Evolutionary conservation across 2,329 filamentous ascomycete genomes (phyloP), one percentile per base, ranked within the genome.

Genomic region (Endothia cerciana): DNA sequence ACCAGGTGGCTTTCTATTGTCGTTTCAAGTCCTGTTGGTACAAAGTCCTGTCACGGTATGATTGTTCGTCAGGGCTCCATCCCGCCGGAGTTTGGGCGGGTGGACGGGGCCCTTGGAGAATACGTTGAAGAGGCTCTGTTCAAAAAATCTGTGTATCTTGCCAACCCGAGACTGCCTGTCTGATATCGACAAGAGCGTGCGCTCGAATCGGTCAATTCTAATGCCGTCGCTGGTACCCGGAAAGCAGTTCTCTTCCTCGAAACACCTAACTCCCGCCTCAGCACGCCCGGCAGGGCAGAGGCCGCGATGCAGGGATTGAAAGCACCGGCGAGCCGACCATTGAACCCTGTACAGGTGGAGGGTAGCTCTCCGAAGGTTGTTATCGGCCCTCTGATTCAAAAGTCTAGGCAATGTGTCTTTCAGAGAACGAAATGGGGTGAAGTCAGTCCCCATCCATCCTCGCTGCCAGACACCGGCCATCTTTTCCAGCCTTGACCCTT

Each of bases 391-490:
- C 40, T 64, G 41, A 36, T 60, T 56, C 56, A 41, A 64, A 41
- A 43, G 25, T 64, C 49, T 64, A 64, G 57, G 57, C 56, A 60
- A 60, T 38, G 47, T 41, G 58, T 64, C 51, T 65, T 55, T 25
- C 22, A 51, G 33, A 33, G n/a, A 64, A 67, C 55, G 62, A 66
- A 64, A 63, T n/a, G 57, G 56, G 61, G 56, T 64, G 53, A 60
- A 45, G n/a, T 56, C 55, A 30, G 28, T 8, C 10, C 40, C 45
- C 61, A 60, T 59, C 30, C 53, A 5, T 30, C 47, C 38, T 40
- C 33, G 7, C 53, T 53, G 10, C 38, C 60, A 30, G 33, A 40
- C 40, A 38, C 38, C 38, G 11, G 57, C 30, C 8, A 22, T 25
- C 13, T 22, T 57, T 30, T n/a, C n/a, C n/a, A 25, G 22, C 49